These are phyloP conservation scores for Rehmannia glutinosa DNA, from an alignment of 257 asterid species.

Conservation along the genomic window DNA sequence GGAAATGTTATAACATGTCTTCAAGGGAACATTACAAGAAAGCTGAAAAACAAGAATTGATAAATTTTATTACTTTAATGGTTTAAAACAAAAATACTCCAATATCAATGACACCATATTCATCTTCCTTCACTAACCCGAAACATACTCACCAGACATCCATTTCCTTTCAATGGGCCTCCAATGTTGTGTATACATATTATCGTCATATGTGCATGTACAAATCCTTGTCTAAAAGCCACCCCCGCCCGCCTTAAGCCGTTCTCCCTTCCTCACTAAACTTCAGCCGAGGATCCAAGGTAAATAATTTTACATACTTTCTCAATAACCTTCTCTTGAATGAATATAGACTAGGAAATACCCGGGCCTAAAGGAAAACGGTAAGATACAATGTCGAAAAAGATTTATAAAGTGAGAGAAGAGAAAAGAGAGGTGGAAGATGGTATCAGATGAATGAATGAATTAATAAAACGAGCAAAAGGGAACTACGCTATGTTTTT, in stretches of 20 bases:
- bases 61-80: conserved; percentile 37
- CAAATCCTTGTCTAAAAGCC: conserved; percentile 32
- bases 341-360: conserved; percentile 5
- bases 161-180: conserved; percentile 35
- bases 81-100: conserved; percentile 26
- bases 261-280: conserved; percentile 12
- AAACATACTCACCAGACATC: conserved; percentile 38
- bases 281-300: conserved; percentile 22
- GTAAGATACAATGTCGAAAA: neutral
- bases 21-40: conserved; percentile 16
- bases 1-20: conserved; percentile 12
- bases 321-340: conserved; percentile 22
- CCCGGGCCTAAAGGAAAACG: conserved; percentile 11
- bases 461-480: conserved; percentile 44
- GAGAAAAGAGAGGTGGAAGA: conserved; percentile 8
- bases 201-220: conserved; percentile 39
- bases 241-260: neutral
- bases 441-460: conserved; percentile 47
- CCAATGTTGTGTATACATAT: conserved; percentile 41
- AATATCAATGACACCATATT: conserved; percentile 29
- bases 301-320: conserved; percentile 21
- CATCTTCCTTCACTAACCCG: conserved; percentile 43
- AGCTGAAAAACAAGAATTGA: neutral
- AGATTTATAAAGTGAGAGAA: neutral
- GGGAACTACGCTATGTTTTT: conserved; percentile 36